Conservation (phyloP, 306 rosid genomes). For the Datisca glomerata region DNA sequence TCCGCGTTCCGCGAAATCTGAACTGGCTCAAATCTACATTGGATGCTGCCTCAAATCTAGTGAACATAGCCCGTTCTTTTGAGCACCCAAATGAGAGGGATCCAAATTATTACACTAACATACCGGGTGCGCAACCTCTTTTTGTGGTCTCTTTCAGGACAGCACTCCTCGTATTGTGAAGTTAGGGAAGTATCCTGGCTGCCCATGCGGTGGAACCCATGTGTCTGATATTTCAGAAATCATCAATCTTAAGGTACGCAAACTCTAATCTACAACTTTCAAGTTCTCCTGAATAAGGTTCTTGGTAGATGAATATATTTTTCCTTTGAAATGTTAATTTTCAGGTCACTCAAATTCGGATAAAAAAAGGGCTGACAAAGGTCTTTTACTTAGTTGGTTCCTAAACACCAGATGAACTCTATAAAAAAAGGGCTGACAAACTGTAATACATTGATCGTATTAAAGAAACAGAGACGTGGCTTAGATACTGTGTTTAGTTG, state of each 20-base stretch:
- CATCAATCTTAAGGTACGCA: conserved; percentile 29
- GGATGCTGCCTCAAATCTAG: no score
- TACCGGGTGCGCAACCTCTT: neutral
- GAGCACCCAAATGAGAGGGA: no score
- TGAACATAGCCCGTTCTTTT: no score
- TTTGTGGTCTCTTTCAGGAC: conserved; percentile 24
- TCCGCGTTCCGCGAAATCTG: no score
- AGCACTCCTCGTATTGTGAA: conserved; percentile 61
- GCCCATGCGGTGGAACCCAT: conserved; percentile 83
- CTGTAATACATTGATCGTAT: no score
- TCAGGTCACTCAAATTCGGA: conserved; percentile 60
- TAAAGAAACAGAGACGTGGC: no score
- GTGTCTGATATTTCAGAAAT: conserved; percentile 60
- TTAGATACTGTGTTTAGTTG: no score
- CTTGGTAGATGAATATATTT: neutral
- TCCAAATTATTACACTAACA: neutral
- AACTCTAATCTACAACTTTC: conserved; percentile 8
- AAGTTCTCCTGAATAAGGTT: neutral
- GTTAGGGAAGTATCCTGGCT: conserved; percentile 43
- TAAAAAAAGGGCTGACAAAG: conserved; percentile 57
- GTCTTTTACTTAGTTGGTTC: conserved; percentile 48
- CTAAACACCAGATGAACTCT: no score
- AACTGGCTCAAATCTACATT: no score
- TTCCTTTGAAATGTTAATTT: conserved; percentile 3
- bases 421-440: no score